Base-by-base conservation (phyloP, 129 eudicot species). In the Flaveria trinervia region DNA sequence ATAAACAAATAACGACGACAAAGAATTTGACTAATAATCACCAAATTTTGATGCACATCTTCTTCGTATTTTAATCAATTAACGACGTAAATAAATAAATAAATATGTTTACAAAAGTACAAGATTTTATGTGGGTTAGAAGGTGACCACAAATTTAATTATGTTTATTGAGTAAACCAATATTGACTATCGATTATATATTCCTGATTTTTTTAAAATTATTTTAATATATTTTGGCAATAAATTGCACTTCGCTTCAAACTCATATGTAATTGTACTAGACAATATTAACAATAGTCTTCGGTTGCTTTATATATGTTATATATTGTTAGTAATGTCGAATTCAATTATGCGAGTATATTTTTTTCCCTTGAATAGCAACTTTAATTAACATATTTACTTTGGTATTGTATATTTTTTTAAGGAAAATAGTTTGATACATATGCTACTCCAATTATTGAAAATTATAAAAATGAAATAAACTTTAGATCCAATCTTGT, bases 401-500 rank as follows among this genome's bases (percentile, higher is more conserved):
- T 48, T 14, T 14, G n/a, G 14, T 49, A 49, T 3, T 13, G n/a
- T n/a, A 16, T 52, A 16, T 16, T 1, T 57, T 56, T 57, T 57
- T 9, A 18, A 20, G 65, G 65, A 22, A 18, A 20, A 57, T 61
- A 41, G 20, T n/a, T 12, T 50, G 44, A 28, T 51, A 17, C 48
- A 52, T 54, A 54, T 52, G 48, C 39, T 12, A 50, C 61, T 46
- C 11, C 82, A 70, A 79, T 79, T 71, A 79, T 79, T 62, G 82
- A 71, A 70, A 71, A 22, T 41, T 71, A 44, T 43, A 70, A 60
- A 59, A 78, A 59, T 20, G 82, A 79, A 71, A 9, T 49, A 70
- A 57, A 61, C 72, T 61, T 70, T 71, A 79, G 82, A 79, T 71
- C 77, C 82, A 70, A 71, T 79, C 77, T 79, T 79, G 71, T 78